A percentile compares a stretch with the other conserved stretches of the same genome.
Conservation (phyloP, 1,284 basidiomycete species). For the Pseudozyma hubeiensis region DNA sequence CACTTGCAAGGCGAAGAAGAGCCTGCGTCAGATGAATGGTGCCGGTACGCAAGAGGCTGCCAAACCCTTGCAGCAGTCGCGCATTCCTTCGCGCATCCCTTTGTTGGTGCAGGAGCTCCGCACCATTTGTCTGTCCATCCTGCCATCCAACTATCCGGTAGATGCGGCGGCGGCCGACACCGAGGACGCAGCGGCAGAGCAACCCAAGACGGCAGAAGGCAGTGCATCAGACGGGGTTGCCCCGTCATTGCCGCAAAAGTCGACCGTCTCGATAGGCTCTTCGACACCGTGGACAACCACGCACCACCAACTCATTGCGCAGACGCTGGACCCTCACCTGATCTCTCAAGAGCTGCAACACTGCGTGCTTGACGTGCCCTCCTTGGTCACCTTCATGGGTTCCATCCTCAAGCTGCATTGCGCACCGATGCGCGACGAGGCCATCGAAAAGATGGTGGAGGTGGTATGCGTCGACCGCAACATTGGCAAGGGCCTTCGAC, state of each 20-base stretch:
- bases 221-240: neutral
- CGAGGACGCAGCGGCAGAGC: slow-evolving; percentile 8
- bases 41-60: neutral
- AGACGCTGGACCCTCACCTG: slow-evolving; percentile 73
- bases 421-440: slow-evolving; percentile 88
- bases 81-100: slow-evolving; percentile 78
- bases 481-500: slow-evolving; percentile 80
- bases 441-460: slow-evolving; percentile 83
- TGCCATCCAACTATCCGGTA: slow-evolving; percentile 71
- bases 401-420: slow-evolving; percentile 88
- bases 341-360: slow-evolving; percentile 84
- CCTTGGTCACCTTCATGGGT: slow-evolving; percentile 83
- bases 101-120: slow-evolving; percentile 81
- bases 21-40: slow-evolving; percentile 5
- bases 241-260: slow-evolving; percentile 2
- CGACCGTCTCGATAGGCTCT: slow-evolving; percentile 4
- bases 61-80: slow-evolving; percentile 12
- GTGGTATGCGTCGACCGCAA: slow-evolving; percentile 49
- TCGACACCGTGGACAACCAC: slow-evolving; percentile 22
- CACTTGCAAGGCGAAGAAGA: slow-evolving; percentile 64
- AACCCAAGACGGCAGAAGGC: slow-evolving; percentile 3
- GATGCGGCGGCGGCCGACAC: slow-evolving; percentile 73
- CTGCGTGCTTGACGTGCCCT: slow-evolving; percentile 81
- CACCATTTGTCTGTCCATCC: slow-evolving; percentile 83
- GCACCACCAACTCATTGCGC: slow-evolving; percentile 69